Percentiles rank a stretch among this genome's conserved stretches.
phyloP scores from a whole-genome alignment of 257 asterid species.

The Forsythia viridissima region DNA sequence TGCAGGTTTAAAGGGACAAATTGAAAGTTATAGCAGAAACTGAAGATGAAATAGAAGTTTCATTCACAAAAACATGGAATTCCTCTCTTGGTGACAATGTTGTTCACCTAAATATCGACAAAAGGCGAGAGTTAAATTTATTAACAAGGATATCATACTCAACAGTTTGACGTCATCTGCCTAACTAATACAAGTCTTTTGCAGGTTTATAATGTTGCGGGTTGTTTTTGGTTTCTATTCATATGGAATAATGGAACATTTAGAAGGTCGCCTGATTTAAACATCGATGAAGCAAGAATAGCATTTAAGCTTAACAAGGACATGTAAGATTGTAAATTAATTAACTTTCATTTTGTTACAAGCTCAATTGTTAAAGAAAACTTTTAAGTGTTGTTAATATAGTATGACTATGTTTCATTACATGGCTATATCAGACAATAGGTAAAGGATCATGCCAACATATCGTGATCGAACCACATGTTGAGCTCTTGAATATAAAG shows the following conservation, averaged over 20 bases:
- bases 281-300: constrained; percentile 29
- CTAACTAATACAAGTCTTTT: neutral
- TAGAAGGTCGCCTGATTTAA: constrained; percentile 30
- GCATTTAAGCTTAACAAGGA: constrained; percentile 33
- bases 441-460: constrained; percentile 64
- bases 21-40: too few relatives aligned
- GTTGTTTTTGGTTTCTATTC: constrained; percentile 39
- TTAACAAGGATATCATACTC: too few relatives aligned
- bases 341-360: neutral
- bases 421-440: constrained; percentile 70
- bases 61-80: too few relatives aligned
- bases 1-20: too few relatives aligned
- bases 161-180: neutral
- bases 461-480: constrained; percentile 44
- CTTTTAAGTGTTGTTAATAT: too few relatives aligned
- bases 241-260: constrained; percentile 34
- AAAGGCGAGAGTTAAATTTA: too few relatives aligned
- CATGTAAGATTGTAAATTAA: constrained; percentile 15
- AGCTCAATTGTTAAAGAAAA: neutral
- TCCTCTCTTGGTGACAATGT: too few relatives aligned
- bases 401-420: constrained; percentile 48
- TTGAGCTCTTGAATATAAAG: constrained; percentile 46
- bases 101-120: too few relatives aligned
- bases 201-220: constrained; percentile 30
- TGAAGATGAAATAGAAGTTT: too few relatives aligned